These are phyloP conservation scores for Gossypium aridum DNA, from an alignment of 441 rosid genomes.

Conservation along the genomic window DNA sequence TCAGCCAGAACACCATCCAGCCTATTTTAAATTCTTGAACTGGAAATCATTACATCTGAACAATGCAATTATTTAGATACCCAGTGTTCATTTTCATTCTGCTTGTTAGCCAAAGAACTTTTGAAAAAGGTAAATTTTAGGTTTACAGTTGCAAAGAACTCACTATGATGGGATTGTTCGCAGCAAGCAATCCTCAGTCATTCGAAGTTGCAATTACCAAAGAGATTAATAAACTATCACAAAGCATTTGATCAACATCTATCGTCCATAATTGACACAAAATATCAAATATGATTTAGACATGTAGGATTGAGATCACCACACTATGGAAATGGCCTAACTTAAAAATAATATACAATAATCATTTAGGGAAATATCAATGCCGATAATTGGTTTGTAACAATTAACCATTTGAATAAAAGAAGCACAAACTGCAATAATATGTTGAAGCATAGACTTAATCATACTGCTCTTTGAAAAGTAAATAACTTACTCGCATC, in stretches of 20 bases:
- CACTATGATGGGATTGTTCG: neutral
- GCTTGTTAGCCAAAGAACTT: neutral
- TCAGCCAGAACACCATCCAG: neutral
- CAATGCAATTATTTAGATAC: neutral
- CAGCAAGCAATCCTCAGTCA: neutral
- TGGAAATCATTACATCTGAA: neutral
- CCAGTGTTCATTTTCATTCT: neutral
- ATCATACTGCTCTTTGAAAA: neutral
- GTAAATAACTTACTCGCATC: constrained; percentile 60
- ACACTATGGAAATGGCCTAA: neutral
- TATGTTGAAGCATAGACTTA: neutral
- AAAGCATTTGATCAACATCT: neutral
- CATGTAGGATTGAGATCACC: neutral
- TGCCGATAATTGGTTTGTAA: neutral
- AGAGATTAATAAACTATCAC: neutral
- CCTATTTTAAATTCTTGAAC: neutral
- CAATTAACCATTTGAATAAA: neutral
- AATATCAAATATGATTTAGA: neutral
- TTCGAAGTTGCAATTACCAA: neutral
- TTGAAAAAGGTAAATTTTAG: neutral
- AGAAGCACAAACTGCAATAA: neutral
- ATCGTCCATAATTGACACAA: neutral
- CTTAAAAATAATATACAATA: neutral
- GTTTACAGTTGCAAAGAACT: neutral
- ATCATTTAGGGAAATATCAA: neutral